A percentile compares a stretch with the other conserved stretches of the same genome.
These are phyloP conservation scores for Macrocystidia cucumis DNA, from an alignment of 1,284 basidiomycete genomes.

Conservation along the genomic window DNA sequence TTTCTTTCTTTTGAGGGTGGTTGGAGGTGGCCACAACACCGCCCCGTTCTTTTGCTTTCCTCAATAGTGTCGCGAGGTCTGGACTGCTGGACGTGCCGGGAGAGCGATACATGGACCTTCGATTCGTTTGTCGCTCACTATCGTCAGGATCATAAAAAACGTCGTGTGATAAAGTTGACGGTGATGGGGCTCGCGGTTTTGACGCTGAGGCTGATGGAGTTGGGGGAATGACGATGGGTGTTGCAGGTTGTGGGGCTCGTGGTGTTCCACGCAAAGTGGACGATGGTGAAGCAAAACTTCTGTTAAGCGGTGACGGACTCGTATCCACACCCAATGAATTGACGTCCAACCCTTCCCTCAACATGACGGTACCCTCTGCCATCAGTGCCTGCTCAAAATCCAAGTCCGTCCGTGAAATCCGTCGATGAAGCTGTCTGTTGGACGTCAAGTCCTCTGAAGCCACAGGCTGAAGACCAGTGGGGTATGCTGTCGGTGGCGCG, in stretches of 20 bases:
- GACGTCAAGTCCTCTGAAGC: slow-evolving; percentile 36
- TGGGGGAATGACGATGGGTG: slow-evolving; percentile 49
- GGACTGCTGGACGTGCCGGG: slow-evolving; percentile 84
- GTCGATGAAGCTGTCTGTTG: slow-evolving; percentile 31
- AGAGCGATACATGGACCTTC: slow-evolving; percentile 81
- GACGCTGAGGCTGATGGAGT: slow-evolving; percentile 35
- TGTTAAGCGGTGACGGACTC: slow-evolving; percentile 24
- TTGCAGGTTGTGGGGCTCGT: slow-evolving; percentile 26
- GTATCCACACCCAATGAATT: slow-evolving; percentile 49
- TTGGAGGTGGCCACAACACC: slow-evolving; percentile 29
- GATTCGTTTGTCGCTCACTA: slow-evolving; percentile 57
- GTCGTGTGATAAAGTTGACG: slow-evolving; percentile 42
- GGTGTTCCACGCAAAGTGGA: slow-evolving; percentile 24
- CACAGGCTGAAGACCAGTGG: slow-evolving; percentile 45
- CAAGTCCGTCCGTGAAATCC: slow-evolving; percentile 62
- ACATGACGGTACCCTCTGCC: slow-evolving; percentile 53
- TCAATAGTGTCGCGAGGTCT: slow-evolving; percentile 76
- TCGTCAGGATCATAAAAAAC: slow-evolving; percentile 60
- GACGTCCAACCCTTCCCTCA: slow-evolving; percentile 65
- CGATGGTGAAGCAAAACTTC: slow-evolving; percentile 25
- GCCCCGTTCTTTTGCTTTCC: slow-evolving; percentile 70
- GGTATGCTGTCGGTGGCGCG: slow-evolving; percentile 42
- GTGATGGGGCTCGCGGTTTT: slow-evolving; percentile 18
- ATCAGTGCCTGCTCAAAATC: slow-evolving; percentile 73
- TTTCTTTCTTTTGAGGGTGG: slow-evolving; percentile 31